These are phyloP conservation scores for Fusarium euwallaceae DNA, from an alignment of 2,329 filamentous ascomycete genomes.

Conservation along the genomic window DNA sequence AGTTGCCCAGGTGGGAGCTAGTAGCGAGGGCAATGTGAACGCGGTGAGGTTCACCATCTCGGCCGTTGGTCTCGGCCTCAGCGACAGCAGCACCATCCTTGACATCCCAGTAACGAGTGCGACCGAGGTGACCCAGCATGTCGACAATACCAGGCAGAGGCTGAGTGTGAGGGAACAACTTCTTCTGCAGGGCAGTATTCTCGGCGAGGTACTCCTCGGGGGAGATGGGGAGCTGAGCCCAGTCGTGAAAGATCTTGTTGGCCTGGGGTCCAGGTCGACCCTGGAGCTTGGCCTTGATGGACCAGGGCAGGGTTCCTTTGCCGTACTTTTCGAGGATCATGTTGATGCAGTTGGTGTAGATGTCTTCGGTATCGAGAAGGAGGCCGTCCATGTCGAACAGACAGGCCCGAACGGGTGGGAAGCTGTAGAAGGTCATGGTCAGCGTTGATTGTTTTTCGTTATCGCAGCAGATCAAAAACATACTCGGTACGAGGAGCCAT, in stretches of 20 bases:
- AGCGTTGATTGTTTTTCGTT: not conserved
- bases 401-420: conserved; percentile 87
- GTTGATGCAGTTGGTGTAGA: conserved; percentile 88
- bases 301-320: conserved; percentile 86
- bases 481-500: conserved; percentile 63
- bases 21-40: conserved; percentile 91
- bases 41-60: conserved; percentile 48
- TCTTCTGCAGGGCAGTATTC: conserved; percentile 73
- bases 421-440: conserved; percentile 60
- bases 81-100: conserved; percentile 45
- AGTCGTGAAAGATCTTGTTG: conserved; percentile 74
- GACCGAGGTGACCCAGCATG: conserved; percentile 72
- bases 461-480: conserved; percentile 32
- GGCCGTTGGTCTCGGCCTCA: conserved; percentile 31
- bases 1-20: conserved; percentile 79
- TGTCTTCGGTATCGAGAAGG: conserved; percentile 91
- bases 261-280: conserved; percentile 68
- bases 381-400: conserved; percentile 99
- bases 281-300: conserved; percentile 88
- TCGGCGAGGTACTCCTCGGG: conserved; percentile 74
- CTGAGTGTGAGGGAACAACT: conserved; percentile 80
- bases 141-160: conserved; percentile 83
- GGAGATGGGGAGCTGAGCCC: conserved; percentile 87
- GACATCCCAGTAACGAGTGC: conserved; percentile 64
- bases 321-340: conserved; percentile 81